Evolutionary conservation across 83 land plant species (phyloP).

Genomic region (Diphasiastrum complanatum): DNA sequence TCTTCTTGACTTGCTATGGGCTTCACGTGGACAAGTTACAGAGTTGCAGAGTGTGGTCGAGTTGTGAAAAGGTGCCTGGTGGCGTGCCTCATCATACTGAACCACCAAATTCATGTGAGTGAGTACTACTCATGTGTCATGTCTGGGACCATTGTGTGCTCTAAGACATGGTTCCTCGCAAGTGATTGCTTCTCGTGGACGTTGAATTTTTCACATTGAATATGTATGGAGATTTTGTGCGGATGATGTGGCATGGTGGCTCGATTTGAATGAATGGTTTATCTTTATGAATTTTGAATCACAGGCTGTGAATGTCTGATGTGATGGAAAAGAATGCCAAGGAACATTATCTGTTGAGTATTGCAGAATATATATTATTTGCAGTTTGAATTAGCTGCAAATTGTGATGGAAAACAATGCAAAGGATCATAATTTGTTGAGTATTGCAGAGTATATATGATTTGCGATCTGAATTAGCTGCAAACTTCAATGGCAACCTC

Average conservation of each 20-base stretch:
- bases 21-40: slow-evolving; percentile 17
- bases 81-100: slow-evolving; percentile 23
- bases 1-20: slow-evolving; percentile 19
- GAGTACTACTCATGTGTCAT: slow-evolving; percentile 26
- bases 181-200: slow-evolving; percentile 22
- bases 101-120: slow-evolving; percentile 26
- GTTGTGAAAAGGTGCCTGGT: slow-evolving; percentile 23
- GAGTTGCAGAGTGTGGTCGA: slow-evolving; percentile 26
- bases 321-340: slow-evolving; percentile 11
- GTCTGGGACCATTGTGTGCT: slow-evolving; percentile 23
- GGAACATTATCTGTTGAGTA: too few relatives aligned
- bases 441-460: too few relatives aligned
- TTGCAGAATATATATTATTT: too few relatives aligned
- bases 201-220: slow-evolving; percentile 7
- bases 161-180: slow-evolving; percentile 29
- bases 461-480: too few relatives aligned
- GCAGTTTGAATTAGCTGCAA: too few relatives aligned
- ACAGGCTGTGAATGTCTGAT: slow-evolving; percentile 3
- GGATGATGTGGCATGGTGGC: background rate
- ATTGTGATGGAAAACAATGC: too few relatives aligned
- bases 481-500: too few relatives aligned
- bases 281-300: too few relatives aligned
- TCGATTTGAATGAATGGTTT: slow-evolving; percentile 9
- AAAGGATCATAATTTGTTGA: too few relatives aligned
- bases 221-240: slow-evolving; percentile 12